Evolutionary conservation across 208 protist species (phyloP).

Genomic region (Trypanosoma cruzi): DNA sequence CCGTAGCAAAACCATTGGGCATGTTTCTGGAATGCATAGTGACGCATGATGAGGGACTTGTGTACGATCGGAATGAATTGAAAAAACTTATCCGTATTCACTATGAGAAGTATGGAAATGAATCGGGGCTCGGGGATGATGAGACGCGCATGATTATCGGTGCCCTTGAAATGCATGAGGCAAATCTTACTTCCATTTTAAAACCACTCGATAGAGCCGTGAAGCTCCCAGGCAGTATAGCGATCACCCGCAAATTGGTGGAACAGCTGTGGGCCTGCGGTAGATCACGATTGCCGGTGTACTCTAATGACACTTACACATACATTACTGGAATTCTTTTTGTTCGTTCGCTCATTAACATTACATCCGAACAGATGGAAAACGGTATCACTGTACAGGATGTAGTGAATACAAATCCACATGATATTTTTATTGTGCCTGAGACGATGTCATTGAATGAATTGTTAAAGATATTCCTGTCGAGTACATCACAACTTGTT

Average conservation of each 20-base stretch:
- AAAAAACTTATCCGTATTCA: slow-evolving; percentile 76
- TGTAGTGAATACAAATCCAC: slow-evolving; percentile 54
- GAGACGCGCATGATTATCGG: slow-evolving; percentile 80
- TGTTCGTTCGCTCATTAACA: slow-evolving; percentile 69
- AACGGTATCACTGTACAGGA: slow-evolving; percentile 48
- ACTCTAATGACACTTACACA: slow-evolving; percentile 27
- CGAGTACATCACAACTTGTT: slow-evolving; percentile 51
- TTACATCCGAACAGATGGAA: slow-evolving; percentile 36
- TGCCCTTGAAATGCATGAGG: slow-evolving; percentile 71
- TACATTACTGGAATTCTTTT: slow-evolving; percentile 77
- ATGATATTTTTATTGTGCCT: slow-evolving; percentile 52
- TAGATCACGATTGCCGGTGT: slow-evolving; percentile 76
- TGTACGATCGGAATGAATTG: slow-evolving; percentile 82
- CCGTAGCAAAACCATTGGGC: slow-evolving; percentile 70
- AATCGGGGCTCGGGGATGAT: slow-evolving; percentile 62
- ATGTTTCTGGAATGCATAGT: slow-evolving; percentile 77
- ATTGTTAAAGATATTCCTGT: slow-evolving; percentile 62
- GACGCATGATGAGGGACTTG: slow-evolving; percentile 64
- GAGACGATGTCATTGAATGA: slow-evolving; percentile 49
- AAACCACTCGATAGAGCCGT: slow-evolving; percentile 57
- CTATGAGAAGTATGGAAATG: slow-evolving; percentile 73
- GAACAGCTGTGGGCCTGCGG: slow-evolving; percentile 69
- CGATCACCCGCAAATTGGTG: slow-evolving; percentile 46
- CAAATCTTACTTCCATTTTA: slow-evolving; percentile 45
- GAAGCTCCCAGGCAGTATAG: slow-evolving; percentile 45